Percentiles rank a stretch among this genome's conserved stretches.
Evolutionary conservation across 192 early-diverging fungal species (phyloP).

Genomic region (Backusella tuberculispora): DNA sequence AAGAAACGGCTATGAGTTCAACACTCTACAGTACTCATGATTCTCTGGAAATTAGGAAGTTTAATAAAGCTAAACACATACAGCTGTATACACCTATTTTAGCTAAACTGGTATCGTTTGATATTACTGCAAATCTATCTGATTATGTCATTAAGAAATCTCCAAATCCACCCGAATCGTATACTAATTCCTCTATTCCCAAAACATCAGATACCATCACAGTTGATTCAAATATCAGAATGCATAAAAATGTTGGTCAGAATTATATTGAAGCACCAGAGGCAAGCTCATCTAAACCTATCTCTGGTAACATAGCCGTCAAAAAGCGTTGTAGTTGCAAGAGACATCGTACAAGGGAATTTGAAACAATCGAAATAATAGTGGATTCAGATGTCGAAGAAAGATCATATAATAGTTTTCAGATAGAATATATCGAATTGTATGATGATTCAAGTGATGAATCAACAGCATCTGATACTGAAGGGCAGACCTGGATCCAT

Average conservation of each 20-base stretch:
- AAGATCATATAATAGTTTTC: neutral
- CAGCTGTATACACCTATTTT: neutral
- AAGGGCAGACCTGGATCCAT: neutral
- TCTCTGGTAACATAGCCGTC: neutral
- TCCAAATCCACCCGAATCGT: neutral
- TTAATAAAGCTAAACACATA: conserved; percentile 7
- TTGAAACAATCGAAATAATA: neutral
- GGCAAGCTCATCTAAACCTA: neutral
- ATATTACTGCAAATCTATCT: neutral
- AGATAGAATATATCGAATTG: neutral
- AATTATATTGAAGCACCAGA: neutral
- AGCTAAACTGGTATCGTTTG: neutral
- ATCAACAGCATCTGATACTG: too few species aligned
- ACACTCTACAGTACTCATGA: neutral
- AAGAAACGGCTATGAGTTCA: neutral
- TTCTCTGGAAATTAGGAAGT: neutral
- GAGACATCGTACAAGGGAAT: neutral
- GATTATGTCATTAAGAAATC: neutral
- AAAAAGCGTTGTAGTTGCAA: neutral
- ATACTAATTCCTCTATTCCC: neutral
- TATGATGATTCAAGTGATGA: neutral
- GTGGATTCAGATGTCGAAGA: neutral
- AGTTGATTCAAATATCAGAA: neutral
- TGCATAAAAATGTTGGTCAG: neutral
- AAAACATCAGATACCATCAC: neutral